Evolutionary conservation across 2,329 filamentous ascomycete species (phyloP).

Genomic region (Rachicladosporium sp.): DNA sequence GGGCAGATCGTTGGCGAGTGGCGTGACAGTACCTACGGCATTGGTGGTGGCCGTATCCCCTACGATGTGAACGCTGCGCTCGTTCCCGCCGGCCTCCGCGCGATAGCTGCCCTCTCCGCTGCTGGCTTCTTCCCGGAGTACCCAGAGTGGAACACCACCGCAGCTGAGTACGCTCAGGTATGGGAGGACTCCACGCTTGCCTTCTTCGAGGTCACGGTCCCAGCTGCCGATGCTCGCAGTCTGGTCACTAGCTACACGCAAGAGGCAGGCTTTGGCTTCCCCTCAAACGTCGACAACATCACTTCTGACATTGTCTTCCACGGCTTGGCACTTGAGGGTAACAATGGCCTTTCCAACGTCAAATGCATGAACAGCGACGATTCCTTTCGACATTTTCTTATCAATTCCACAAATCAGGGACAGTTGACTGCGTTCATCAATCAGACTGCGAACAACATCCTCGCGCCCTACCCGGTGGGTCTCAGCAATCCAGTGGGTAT

Average conservation of each 20-base stretch:
- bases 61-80: constrained; percentile 55
- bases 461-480: constrained; percentile 46
- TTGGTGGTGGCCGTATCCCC: constrained; percentile 51
- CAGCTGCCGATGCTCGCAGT: constrained; percentile 30
- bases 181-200: constrained; percentile 50
- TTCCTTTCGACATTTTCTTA: constrained; percentile 50
- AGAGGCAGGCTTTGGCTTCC: constrained; percentile 26
- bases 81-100: constrained; percentile 47
- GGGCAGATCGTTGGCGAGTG: constrained; percentile 47
- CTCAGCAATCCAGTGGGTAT: constrained; percentile 45
- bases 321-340: constrained; percentile 44
- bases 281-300: constrained; percentile 31
- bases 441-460: constrained; percentile 45
- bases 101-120: constrained; percentile 41
- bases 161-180: constrained; percentile 41
- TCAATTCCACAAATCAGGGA: constrained; percentile 44
- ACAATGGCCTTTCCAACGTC: constrained; percentile 37
- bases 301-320: constrained; percentile 40
- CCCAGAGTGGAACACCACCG: constrained; percentile 33
- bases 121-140: constrained; percentile 40
- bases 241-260: constrained; percentile 39
- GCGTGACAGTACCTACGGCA: constrained; percentile 48
- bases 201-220: constrained; percentile 43
- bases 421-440: constrained; percentile 47
- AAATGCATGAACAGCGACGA: constrained; percentile 52